phyloP scores from a whole-genome alignment of 257 asterid species.

The Ilex asprella region DNA sequence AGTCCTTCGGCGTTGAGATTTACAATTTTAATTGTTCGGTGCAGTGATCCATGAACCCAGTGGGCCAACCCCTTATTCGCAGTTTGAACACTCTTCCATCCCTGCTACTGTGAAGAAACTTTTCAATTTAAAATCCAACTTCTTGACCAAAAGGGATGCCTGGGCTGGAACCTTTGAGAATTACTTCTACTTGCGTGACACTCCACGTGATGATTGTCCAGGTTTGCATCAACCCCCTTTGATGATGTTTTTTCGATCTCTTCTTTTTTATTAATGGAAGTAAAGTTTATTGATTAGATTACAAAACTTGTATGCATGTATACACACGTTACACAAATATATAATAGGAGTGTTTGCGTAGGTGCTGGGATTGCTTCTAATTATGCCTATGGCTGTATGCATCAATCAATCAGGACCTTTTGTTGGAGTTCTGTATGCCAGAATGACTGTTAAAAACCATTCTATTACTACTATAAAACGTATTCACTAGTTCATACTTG shows the following conservation, averaged over 20 bases:
- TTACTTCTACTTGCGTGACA: slow-evolving; percentile 51
- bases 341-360: too few species aligned
- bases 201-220: slow-evolving; percentile 96
- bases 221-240: slow-evolving; percentile 35
- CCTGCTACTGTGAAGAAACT: slow-evolving; percentile 94
- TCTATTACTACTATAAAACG: too few species aligned
- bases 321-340: too few species aligned
- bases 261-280: not conserved
- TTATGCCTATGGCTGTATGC: too few species aligned
- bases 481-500: too few species aligned
- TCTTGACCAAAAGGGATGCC: slow-evolving; percentile 88
- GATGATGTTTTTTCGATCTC: slow-evolving; percentile 1
- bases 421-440: too few species aligned
- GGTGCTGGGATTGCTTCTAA: too few species aligned
- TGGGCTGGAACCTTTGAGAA: slow-evolving; percentile 98
- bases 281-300: too few species aligned
- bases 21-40: slow-evolving; percentile 7
- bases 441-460: too few species aligned
- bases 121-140: slow-evolving; percentile 72
- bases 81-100: slow-evolving; percentile 88
- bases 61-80: slow-evolving; percentile 84
- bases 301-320: too few species aligned
- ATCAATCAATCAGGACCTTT: too few species aligned
- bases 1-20: slow-evolving; percentile 3
- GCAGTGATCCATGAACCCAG: slow-evolving; percentile 87